Conservation (phyloP, 805 yeast genomes). For the Martiniozyma abietophila region DNA sequence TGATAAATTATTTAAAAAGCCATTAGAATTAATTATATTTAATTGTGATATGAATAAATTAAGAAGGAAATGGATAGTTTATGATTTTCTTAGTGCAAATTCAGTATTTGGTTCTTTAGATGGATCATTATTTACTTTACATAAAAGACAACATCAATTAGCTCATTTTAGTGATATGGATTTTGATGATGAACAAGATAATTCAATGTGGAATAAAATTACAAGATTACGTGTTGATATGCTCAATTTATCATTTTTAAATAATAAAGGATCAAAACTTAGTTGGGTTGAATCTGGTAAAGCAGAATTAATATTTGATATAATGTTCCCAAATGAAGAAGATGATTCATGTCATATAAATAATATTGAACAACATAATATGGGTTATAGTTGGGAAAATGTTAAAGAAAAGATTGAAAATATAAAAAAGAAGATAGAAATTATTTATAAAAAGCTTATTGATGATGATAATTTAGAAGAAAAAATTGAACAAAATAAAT, state of each 20-base stretch:
- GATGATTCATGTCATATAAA: slow-evolving; percentile 19
- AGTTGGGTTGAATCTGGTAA: slow-evolving; percentile 69
- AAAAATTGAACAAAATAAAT: slow-evolving; percentile 29
- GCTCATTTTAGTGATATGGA: slow-evolving; percentile 33
- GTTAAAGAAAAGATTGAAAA: slow-evolving; percentile 9
- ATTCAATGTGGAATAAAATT: slow-evolving; percentile 38
- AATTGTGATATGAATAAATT: slow-evolving; percentile 57
- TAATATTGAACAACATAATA: slow-evolving; percentile 6
- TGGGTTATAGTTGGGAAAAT: slow-evolving; percentile 14
- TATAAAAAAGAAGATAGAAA: slow-evolving; percentile 5
- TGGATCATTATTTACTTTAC: slow-evolving; percentile 67
- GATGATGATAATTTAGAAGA: slow-evolving; percentile 2
- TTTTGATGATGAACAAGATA: slow-evolving; percentile 11
- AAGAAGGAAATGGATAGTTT: slow-evolving; percentile 45
- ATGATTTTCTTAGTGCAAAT: slow-evolving; percentile 62
- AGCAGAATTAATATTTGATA: slow-evolving; percentile 61
- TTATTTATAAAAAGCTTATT: slow-evolving; percentile 7
- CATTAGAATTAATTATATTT: slow-evolving; percentile 47
- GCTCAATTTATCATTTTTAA: slow-evolving; percentile 26
- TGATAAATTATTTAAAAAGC: slow-evolving; percentile 17
- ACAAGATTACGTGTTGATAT: slow-evolving; percentile 36
- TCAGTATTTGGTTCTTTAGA: slow-evolving; percentile 68
- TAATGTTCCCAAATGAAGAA: slow-evolving; percentile 55
- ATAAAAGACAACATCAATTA: slow-evolving; percentile 56
- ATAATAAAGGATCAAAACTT: slow-evolving; percentile 34